Evolutionary conservation across 108 stramenopile genomes (phyloP), one percentile per base, ranked within the genome.

Genomic region (Cyclotella baltica): DNA sequence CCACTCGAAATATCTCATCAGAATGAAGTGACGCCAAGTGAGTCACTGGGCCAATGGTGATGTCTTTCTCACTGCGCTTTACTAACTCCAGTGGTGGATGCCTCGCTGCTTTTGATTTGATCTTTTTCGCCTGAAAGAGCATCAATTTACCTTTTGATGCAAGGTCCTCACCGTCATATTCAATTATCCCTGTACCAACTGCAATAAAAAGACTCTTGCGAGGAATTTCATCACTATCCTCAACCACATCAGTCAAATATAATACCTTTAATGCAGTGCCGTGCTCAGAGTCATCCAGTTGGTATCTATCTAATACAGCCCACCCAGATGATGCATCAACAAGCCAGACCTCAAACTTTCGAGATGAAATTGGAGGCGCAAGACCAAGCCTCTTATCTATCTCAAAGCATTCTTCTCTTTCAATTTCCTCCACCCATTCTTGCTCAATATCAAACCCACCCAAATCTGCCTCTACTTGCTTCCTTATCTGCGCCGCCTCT

Each of bases 341-440:
- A 76, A 96, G 89, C 94, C 94, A 96, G 10, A 96, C 73, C 51
- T 92, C 88, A 67, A 87, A 92, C 20, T 86, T 84, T 15, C 71
- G 74, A 43, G 75, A 83, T 16, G 78, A 81, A 31, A 93, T 83
- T 16, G 92, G 84, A 40, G 92, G 94, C 4, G 92, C 92, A 2
- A 92, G 84, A 38, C 92, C 94, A n/a, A 93, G 77, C 1, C 61
- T 38, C 62, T 52, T 78, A 40, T 93, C 90, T 9, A 96, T 74
- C 36, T 82, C 81, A 71, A 93, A 96, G 57, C 91, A 93, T 62
- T 96, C 86, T 56, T 96, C 94, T 40, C 94, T 68, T 71, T 92
- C 92, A 47, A 96, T 96, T 68, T 93, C 92, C 74, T 92, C 92
- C 1, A 93, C 92, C 94, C 94, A 96, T 69, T 96, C 94, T 70